Base-by-base conservation (phyloP, 768 basidiomycete species). In the Pleurotus sapidus region DNA sequence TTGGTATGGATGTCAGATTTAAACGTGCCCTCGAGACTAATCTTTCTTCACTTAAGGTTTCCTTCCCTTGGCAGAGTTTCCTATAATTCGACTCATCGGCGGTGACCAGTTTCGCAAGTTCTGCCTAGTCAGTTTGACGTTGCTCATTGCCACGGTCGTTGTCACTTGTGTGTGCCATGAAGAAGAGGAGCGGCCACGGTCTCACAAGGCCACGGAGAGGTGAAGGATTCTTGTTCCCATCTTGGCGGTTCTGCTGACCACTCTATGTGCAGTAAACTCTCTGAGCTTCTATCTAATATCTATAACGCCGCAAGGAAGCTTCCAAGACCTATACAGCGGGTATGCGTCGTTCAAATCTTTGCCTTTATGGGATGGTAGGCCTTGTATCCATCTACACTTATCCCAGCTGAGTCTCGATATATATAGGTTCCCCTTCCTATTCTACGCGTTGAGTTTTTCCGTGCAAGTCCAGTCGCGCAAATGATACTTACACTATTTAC, bases 81-180 rank as follows among this genome's bases (percentile, higher is more conserved):
- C 93, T 5, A 72, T 95, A 55, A 80, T 99, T 48, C 72, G 83
- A 24, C 81, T 91, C 27, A 75, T 98, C 40, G 95, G 95, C 47
- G 95, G 95, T 4, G 85, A 83, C 38, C 96, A 99, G 69, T 99
- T 99, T 75, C 84, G 96, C 63, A 98, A 96, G 69, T 94, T 99
- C 68, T 98, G 95, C 65, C 77, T 98, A 46, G 76, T 98, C 60
- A 88, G 87, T 65, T 86, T 95, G 55, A 61, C 88, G 46, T 83
- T 95, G 40, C 84, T 98, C 6, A 84, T 88, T 3, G 59, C 76
- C 51, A 95, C 93, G 1, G 93, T 98, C 24, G 87, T 84, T 80
- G 84, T 94, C 42, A 98, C 97, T 2, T 98, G 95, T 67, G 83
- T 80, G 68, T 91, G 76, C 43, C 92, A 95, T 59, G 82, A 89